Evolutionary conservation across 331 rosid genomes (phyloP), one percentile per base, ranked within the genome.

Genomic region (Malus hybrid): DNA sequence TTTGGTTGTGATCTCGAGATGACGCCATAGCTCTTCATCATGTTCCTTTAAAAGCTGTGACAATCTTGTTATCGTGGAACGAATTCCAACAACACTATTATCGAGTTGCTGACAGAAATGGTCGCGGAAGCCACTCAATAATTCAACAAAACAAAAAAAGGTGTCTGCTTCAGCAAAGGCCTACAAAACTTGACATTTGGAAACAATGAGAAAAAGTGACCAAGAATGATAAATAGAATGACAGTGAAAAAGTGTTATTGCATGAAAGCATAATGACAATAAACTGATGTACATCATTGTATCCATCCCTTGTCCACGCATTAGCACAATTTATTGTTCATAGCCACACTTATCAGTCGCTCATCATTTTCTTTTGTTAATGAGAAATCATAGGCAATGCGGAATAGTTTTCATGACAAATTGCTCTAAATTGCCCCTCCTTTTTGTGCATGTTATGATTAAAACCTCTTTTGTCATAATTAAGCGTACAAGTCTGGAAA

Each of bases 11-110:
- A 95, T 57, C 86, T 95, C 99, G 76, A 95, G 99, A 85, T 95
- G 99, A 82, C 97, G 99, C 99, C 99, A 95, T 61, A 95, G 85
- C 86, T 95, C 99, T 79, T 92, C 99, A 79, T 95, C 99, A 60
- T 95, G 96, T 85, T 92, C 93, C 84, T 83, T 90, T 78, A 95
- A 83, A 87, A 92, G 97, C 79, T 90, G 97, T 52, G 99, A 95
- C 82, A 95, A 77, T 74, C 78, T 91, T 39, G 96, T 84, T 77
- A 95, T 95, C 22, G 99, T 95, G 85, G 99, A 80, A 62, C 99
- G 97, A 72, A 95, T 95, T 84, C 99, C 99, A 72, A 95, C 99
- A 66, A 89, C 96, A 82, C 99, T 95, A 72, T 95, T 90, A 83
- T 95, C 99, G 20, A 95, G 92, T 84, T 95, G 99, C 92, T 95